Base-by-base conservation (phyloP, 768 basidiomycete genomes). In the Xerocomellus amylosporus region DNA sequence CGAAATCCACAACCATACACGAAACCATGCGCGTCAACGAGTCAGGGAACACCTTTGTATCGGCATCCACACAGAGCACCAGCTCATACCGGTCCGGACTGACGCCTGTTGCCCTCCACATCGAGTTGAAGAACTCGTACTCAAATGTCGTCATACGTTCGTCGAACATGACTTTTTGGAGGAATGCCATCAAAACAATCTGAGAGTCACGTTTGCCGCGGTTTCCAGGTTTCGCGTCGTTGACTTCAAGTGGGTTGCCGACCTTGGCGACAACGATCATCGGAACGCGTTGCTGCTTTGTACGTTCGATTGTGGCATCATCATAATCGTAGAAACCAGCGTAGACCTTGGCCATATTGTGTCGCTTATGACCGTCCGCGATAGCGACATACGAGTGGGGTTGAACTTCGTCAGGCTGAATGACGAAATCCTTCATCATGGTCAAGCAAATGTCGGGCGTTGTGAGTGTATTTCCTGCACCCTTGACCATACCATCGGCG, bases 151-250 rank as follows among this genome's bases (percentile, higher is more conserved):
- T 97, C 96, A 99, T 98, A 49, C 97, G 85, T 77, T 99, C 97
- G 73, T 99, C 97, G 63, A 98, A 98, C 95, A 99, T 97, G 64
- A 98, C 94, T 72, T 97, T 98, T 73, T 99, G 97, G 69, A 98
- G 77, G 80, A 98, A 98, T 19, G 82, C 81, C 97, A 99, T 99
- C 56, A 98, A 77, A 47, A 99, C 88, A 64, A 99, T 95, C 73
- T 99, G 97, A 68, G 87, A 90, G 76, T 99, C 97, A 58, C 97
- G 96, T 75, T 98, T 99, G 45, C 97, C 97, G 71, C 97, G 87
- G 73, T 99, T 98, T 55, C 97, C 97, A 1, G 97, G 95, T 71
- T 99, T 98, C 22, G 89, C 62, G 54, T 98, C 96, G 66, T 75
- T 81, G n/a, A 74, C 79, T 71, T 99, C 97, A 24, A 87, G 79